A percentile compares a stretch with the other conserved stretches of the same genome.
Conservation (phyloP, 345 rosid genomes). For the Firmiana major region DNA sequence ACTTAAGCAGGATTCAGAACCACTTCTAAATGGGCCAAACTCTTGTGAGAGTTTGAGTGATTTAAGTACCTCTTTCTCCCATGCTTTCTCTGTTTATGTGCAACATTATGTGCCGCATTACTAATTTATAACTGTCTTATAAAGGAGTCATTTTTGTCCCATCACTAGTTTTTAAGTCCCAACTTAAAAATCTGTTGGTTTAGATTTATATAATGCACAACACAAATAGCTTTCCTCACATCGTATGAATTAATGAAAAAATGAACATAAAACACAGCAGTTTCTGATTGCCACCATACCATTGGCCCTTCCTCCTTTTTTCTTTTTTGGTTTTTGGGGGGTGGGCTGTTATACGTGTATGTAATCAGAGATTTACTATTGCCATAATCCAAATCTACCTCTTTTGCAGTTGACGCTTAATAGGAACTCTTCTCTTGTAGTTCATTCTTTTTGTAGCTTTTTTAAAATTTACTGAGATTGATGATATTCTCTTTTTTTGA, state of each 20-base stretch:
- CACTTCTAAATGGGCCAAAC: background rate
- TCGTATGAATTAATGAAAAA: background rate
- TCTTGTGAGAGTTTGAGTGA: background rate
- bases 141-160: background rate
- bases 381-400: background rate
- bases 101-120: background rate
- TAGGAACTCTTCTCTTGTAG: background rate
- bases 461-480: background rate
- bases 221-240: background rate
- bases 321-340: background rate
- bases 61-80: background rate
- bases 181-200: background rate
- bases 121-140: background rate
- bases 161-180: background rate
- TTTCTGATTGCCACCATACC: background rate
- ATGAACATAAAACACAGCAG: background rate
- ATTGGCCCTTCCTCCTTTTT: background rate
- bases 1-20: background rate
- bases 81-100: background rate
- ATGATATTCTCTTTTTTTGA: background rate
- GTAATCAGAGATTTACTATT: background rate
- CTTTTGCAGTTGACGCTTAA: background rate
- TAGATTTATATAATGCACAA: background rate
- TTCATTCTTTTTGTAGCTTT: background rate
- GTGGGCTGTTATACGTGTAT: background rate